Evolutionary conservation across 176 grass and related monocot species (phyloP).

Genomic region (Hyparrhenia diplandra): DNA sequence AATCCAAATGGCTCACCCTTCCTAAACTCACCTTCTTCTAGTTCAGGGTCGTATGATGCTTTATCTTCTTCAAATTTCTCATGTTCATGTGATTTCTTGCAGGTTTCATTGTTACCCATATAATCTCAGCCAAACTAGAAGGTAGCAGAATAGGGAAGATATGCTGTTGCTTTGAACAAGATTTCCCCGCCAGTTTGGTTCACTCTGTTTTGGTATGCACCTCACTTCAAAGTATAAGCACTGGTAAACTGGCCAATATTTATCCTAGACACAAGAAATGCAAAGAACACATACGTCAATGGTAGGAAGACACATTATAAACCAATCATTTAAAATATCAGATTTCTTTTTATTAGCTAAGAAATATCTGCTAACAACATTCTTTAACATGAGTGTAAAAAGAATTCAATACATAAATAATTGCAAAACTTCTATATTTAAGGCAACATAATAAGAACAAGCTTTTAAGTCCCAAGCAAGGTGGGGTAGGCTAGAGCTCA

Average conservation of each 20-base stretch:
- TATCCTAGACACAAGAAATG: not conserved
- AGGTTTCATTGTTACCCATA: slow-evolving; percentile 17
- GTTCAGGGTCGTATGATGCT: not conserved
- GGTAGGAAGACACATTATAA: slow-evolving; percentile 13
- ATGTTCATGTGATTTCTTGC: slow-evolving; percentile 3
- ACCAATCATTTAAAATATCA: slow-evolving; percentile 12
- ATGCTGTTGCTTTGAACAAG: slow-evolving; percentile 5
- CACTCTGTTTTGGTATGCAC: slow-evolving; percentile 6
- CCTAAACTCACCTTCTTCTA: slow-evolving; percentile 57
- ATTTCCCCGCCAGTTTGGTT: not conserved
- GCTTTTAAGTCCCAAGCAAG: not conserved
- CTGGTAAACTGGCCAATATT: not conserved
- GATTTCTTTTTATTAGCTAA: not conserved
- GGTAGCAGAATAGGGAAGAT: slow-evolving; percentile 3
- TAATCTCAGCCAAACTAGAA: slow-evolving; percentile 6
- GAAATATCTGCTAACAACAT: not conserved
- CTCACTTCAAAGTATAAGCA: slow-evolving; percentile 11
- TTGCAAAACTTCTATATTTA: slow-evolving; percentile 7
- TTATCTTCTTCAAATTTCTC: slow-evolving; percentile 24
- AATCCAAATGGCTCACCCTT: slow-evolving; percentile 13
- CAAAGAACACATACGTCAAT: not conserved
- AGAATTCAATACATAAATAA: not conserved
- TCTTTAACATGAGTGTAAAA: not conserved
- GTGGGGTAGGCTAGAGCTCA: not conserved
- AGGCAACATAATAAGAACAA: not conserved